Evolutionary conservation across 805 yeast genomes (phyloP).

Genomic region (Yarrowia sp.): DNA sequence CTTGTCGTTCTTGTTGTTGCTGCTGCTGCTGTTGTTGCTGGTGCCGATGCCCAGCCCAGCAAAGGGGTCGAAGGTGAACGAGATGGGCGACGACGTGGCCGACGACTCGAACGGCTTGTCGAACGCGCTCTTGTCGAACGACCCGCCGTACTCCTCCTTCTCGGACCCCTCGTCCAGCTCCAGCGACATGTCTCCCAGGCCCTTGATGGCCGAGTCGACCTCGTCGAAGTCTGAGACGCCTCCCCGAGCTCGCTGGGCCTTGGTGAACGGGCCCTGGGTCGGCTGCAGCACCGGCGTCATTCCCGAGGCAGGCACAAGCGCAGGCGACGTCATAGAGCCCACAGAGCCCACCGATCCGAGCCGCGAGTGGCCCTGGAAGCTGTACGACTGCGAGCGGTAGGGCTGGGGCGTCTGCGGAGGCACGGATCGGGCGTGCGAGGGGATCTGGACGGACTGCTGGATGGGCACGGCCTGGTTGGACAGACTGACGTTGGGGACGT

Average conservation of each 20-base stretch:
- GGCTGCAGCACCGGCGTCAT: conserved; percentile 12
- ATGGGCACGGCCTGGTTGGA: neutral
- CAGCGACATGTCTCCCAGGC: conserved; percentile 20
- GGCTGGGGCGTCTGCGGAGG: neutral
- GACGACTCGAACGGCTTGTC: conserved; percentile 1
- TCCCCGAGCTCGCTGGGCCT: neutral
- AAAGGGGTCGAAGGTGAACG: conserved; percentile 25
- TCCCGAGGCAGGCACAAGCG: neutral
- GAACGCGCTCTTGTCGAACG: conserved; percentile 9
- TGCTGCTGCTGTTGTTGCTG: neutral
- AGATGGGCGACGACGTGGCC: conserved; percentile 24
- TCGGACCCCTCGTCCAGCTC: neutral
- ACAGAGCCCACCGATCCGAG: conserved; percentile 20
- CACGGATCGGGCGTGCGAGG: neutral
- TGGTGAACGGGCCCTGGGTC: neutral
- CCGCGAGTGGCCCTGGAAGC: conserved; percentile 11
- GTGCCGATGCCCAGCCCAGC: conserved; percentile 10
- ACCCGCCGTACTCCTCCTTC: neutral
- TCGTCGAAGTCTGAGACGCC: conserved; percentile 12
- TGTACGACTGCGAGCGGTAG: conserved; percentile 16
- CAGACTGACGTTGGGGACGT: conserved; percentile 1
- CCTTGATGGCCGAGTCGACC: conserved; percentile 25
- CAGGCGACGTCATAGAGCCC: conserved; percentile 2
- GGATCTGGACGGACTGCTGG: conserved; percentile 5
- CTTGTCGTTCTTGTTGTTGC: neutral